Conservation (phyloP, 306 rosid genomes). For the Acacia melanoxylon region DNA sequence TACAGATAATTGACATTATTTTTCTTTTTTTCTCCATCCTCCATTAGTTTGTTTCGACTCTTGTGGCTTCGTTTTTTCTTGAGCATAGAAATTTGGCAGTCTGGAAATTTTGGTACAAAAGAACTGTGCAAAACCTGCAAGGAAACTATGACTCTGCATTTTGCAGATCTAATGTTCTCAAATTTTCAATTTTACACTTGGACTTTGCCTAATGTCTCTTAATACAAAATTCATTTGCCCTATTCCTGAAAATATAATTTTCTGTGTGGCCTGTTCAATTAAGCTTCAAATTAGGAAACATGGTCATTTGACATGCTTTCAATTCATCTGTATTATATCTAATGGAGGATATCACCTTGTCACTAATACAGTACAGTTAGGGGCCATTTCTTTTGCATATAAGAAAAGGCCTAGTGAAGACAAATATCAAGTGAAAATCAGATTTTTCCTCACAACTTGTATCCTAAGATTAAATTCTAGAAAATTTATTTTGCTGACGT, state of each 20-base stretch:
- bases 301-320: not conserved
- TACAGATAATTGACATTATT: not conserved
- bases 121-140: not conserved
- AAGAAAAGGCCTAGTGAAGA: not conserved
- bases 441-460: not conserved
- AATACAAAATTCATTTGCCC: not conserved
- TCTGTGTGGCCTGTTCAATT: not conserved
- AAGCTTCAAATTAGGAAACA: not conserved
- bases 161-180: not conserved
- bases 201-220: not conserved
- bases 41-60: not conserved
- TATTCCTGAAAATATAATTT: not conserved
- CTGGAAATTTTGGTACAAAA: not conserved
- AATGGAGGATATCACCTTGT: not conserved
- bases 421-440: not conserved
- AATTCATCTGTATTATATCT: not conserved
- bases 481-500: not conserved
- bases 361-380: not conserved
- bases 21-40: not conserved
- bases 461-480: not conserved
- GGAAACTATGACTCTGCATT: not conserved
- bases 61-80: not conserved
- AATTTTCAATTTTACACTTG: not conserved
- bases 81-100: too few relatives aligned
- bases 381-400: not conserved